Base-by-base conservation (phyloP, 169 alveolate species). In the Plasmodium coatneyi region DNA sequence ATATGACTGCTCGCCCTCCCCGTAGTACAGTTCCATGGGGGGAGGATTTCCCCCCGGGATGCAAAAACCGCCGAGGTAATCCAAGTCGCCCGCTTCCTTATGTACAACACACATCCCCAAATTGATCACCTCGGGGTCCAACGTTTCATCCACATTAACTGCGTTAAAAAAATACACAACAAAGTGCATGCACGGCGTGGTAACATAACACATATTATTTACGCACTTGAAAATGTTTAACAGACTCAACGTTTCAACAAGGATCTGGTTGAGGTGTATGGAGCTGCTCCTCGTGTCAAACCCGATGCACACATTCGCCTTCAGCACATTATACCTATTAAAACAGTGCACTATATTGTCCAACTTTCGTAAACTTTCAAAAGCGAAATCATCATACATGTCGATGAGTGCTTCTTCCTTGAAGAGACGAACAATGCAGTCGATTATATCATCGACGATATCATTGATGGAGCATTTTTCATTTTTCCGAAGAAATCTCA, bases 101-200 rank as follows among this genome's bases (percentile, higher is more conserved):
- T 76, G 91, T 2, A 87, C 25, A 5, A 14, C 0, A 41, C 72
- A 70, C 32, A 54, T 10, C 46, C 32, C 49, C 34, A n/a, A 7
- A 19, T 80, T 9, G 12, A n/a, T 16, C 3, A 49, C 22, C 0
- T 32, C 82, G 19, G 82, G 5, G 12, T 76, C 32, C 5, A 54
- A 66, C 32, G 22, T 2, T 6, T 87, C 25, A 22, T 84, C 71
- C 14, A 25, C 41, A 46, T 46, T 28, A 14, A 46, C 41, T 19
- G 49, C 54, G 74, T 90, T 90, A 7, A 90, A 52, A 66, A 80
- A 80, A 49, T 80, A 66, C 39, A 90, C 76, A 6, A 80, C 25
- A 22, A 80, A 90, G 82, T 90, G 95, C 95, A 90, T 80, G 72
- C 92, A 90, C 1, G 95, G 95, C 4, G 95, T 90, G 32, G 95